Evolutionary conservation across 1,284 basidiomycete genomes (phyloP), one percentile per base, ranked within the genome.

Genomic region (Moesziomyces sp.): DNA sequence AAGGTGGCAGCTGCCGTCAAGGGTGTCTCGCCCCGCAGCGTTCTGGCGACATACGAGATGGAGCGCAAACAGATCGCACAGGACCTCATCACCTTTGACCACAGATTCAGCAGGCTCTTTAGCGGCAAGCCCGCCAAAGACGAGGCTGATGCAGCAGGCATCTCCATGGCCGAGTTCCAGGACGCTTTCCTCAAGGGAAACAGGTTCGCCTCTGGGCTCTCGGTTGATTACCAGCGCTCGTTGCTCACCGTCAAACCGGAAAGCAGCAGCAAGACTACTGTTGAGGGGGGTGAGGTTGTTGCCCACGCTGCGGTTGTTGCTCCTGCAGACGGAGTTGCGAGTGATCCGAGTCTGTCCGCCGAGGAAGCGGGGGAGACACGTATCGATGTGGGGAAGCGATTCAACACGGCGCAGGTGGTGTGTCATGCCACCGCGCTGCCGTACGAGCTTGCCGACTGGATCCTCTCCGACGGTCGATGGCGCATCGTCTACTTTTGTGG

Each of bases 71-170:
- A 78, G 54, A 77, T 77, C 19, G 82, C 78, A 16, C 58, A 91
- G 82, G 91, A 93, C 72, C 87, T 94, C 56, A 93, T 94, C 75
- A 83, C 88, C 60, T 93, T 93, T 74, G 93, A 94, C 84, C 90
- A 89, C 82, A 85, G 90, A 74, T 92, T 90, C 79, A 88, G 91
- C 1, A 86, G 88, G 13, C 85, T 93, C 23, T 93, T 93, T 84
- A 92, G 91, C 18, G 90, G 89, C 47, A 92, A 92, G 84, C 90
- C 91, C 9, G 86, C 87, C 34, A 68, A 61, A 26, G 89, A 88
- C 11, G 85, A 87, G 40, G 86, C 87, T 0, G 86, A 88, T 75
- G 81, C 87, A 42, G 88, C 89, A 46, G 91, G 91, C 24, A 88
- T 92, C 19, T 87, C 89, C 1, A 90, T 90, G 76, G 88, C 88